A percentile compares a stretch with the other conserved stretches of the same genome.
Evolutionary conservation across 176 grass and related monocot genomes (phyloP).

Genomic region (Chrysopogon serrulatus): DNA sequence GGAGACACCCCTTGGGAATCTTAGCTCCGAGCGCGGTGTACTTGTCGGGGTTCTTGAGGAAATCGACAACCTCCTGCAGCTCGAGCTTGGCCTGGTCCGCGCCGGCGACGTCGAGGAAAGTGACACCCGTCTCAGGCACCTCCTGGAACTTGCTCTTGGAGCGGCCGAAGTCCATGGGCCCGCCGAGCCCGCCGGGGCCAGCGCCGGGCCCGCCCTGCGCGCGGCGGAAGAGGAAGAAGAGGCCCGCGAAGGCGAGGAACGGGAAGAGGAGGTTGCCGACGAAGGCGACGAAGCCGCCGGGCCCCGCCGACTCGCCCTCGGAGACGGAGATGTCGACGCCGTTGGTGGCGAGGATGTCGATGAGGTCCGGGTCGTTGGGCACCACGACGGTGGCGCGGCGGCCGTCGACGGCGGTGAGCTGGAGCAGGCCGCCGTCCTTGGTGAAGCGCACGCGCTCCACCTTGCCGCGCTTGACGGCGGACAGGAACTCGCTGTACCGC

Average conservation of each 20-base stretch:
- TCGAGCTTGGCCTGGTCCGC: constrained; percentile 99
- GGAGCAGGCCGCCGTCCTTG: constrained; percentile 74
- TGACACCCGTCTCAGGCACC: constrained; percentile 84
- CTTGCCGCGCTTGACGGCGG: constrained; percentile 83
- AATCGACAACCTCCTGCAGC: constrained; percentile 93
- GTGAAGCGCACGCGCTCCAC: constrained; percentile 89
- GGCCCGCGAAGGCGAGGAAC: constrained; percentile 81
- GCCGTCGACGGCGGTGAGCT: constrained; percentile 81
- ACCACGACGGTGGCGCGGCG: constrained; percentile 70
- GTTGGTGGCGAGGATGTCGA: constrained; percentile 96
- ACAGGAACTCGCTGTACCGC: constrained; percentile 97
- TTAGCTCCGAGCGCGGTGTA: constrained; percentile 93
- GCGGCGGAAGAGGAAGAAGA: constrained; percentile 97
- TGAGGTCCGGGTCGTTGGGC: constrained; percentile 90
- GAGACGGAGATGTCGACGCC: constrained; percentile 97
- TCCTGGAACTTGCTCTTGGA: constrained; percentile 99
- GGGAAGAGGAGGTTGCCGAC: constrained; percentile 90
- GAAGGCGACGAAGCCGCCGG: constrained; percentile 56
- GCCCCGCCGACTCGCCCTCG: constrained; percentile 67
- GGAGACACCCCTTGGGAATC: constrained; percentile 91
- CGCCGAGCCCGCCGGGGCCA: constrained; percentile 77
- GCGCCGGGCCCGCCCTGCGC: constrained; percentile 74
- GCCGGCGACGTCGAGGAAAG: constrained; percentile 82
- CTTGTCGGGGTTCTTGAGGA: constrained; percentile 97
- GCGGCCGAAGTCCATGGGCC: constrained; percentile 95